Evolutionary conservation across 148 eudicot species (phyloP).

Genomic region (Beta vulgaris): DNA sequence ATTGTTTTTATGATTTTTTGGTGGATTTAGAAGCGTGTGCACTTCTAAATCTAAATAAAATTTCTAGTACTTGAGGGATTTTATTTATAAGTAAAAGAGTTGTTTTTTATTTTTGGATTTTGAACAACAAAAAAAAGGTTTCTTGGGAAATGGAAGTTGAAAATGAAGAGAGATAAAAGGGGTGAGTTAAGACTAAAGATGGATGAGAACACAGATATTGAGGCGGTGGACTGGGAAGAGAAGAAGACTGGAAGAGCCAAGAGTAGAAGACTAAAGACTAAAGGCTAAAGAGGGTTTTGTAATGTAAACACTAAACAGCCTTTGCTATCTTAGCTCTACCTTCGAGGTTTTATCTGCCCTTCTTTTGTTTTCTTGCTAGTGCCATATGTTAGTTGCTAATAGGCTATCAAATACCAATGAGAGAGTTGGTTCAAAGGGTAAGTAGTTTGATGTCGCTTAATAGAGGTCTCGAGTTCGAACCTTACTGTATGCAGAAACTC

Average conservation of each 20-base stretch:
- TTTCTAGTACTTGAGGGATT: background rate
- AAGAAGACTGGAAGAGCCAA: constrained; percentile 8
- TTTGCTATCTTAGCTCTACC: constrained; percentile 11
- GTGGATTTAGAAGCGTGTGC: background rate
- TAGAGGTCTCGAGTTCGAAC: no score
- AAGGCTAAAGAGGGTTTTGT: background rate
- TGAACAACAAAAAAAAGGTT: background rate
- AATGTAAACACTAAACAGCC: constrained; percentile 2
- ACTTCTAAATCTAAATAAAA: background rate
- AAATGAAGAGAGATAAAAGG: constrained; percentile 9
- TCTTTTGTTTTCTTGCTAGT: constrained; percentile 4
- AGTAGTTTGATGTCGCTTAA: no score
- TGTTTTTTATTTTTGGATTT: no score
- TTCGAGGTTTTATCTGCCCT: constrained; percentile 7
- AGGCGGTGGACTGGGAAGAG: constrained; percentile 23
- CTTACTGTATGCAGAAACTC: no score
- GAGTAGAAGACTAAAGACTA: no score
- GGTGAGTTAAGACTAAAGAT: no score
- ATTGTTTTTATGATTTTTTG: constrained; percentile 6
- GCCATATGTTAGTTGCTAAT: background rate
- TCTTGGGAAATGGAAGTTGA: constrained; percentile 28
- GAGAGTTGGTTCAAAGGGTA: no score
- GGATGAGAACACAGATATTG: constrained; percentile 24
- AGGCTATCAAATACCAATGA: background rate
- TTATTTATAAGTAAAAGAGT: no score